Base-by-base conservation (phyloP, 306 rosid genomes). In the Trifolium dubium region DNA sequence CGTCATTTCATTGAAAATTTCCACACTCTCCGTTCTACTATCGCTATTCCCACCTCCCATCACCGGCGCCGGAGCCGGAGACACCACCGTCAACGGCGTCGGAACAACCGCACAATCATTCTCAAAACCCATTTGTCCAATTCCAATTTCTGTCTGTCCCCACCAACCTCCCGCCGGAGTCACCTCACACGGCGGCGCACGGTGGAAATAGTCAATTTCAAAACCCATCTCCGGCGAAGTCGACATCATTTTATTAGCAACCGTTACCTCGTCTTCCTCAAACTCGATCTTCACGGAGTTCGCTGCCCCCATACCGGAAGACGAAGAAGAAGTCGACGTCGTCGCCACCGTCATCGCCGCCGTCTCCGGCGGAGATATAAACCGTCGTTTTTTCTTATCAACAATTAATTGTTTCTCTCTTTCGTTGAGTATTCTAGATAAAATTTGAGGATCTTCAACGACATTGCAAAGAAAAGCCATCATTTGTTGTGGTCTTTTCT, bases 401-500 rank as follows among this genome's bases (percentile, higher is more conserved):
- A 44, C 70, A 2, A 83, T 8, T 31, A 54, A 69, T 4, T 37
- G 44, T 3, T 64, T 73, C 23, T 88, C 76, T 28, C 85, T 87
- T 40, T 88, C 81, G 3, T 23, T 37, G 68, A 92, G 79, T 17
- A 92, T 54, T 0, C 90, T 75, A 0, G 93, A 82, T 3, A 94
- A 77, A 37, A 92, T 79, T 12, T 86, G 89, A 1, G 99, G 99
- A 40, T 94, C 87, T 1, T 92, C 95, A 1, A 81, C 94, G 10
- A 94, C 86, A 66, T 85, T 89, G 72, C 54, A 55, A 1, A 94
- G 85, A 46, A 94, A 88, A 5, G 92, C 81, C 96, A 92, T 92
- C 97, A 94, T 88, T 67, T 92, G 97, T 23, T 86, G 93, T 0
- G 99, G 99, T 8, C 96, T 70, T 64, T 83, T 79, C 61, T 94